A percentile compares a stretch with the other conserved stretches of the same genome.
Evolutionary conservation across 768 basidiomycete species (phyloP).

Genomic region (Saitozyma podzolica): DNA sequence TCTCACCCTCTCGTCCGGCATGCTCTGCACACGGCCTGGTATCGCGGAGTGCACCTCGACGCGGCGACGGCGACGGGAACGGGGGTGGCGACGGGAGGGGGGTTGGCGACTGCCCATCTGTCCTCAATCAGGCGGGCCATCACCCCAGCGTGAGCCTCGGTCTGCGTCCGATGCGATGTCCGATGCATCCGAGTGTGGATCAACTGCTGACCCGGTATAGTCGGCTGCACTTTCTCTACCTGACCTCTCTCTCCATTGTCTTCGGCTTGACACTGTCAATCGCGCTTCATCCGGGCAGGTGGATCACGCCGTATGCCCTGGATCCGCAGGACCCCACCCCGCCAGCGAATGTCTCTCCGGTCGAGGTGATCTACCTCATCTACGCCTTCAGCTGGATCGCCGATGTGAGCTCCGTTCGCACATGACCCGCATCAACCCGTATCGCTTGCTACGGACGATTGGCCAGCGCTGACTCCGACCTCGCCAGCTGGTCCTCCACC

Average conservation of each 20-base stretch:
- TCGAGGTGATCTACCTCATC: slow-evolving; percentile 20
- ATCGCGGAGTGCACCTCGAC: not conserved
- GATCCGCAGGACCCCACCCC: not conserved
- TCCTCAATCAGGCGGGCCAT: not conserved
- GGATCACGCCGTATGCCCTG: slow-evolving; percentile 15
- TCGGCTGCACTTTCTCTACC: slow-evolving; percentile 19
- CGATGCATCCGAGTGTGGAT: not conserved
- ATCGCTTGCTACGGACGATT: not conserved
- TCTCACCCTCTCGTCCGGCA: slow-evolving; percentile 7
- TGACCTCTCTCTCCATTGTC: slow-evolving; percentile 21
- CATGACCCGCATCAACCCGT: not conserved
- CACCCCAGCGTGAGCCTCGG: not conserved
- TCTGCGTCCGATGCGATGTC: not conserved
- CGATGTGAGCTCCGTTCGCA: slow-evolving; percentile 6
- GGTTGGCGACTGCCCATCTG: not conserved
- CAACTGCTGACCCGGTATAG: slow-evolving; percentile 9
- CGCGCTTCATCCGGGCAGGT: slow-evolving; percentile 15
- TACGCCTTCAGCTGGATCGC: slow-evolving; percentile 4
- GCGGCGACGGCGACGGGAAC: not conserved
- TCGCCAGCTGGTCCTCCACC: not conserved
- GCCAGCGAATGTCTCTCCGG: not conserved
- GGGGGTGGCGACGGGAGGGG: too few relatives aligned
- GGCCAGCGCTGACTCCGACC: not conserved
- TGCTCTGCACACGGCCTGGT: slow-evolving; percentile 8
- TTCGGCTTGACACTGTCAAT: slow-evolving; percentile 18